Conservation (phyloP, 2,329 filamentous ascomycete species). For the Conoideocrella luteorostrata region DNA sequence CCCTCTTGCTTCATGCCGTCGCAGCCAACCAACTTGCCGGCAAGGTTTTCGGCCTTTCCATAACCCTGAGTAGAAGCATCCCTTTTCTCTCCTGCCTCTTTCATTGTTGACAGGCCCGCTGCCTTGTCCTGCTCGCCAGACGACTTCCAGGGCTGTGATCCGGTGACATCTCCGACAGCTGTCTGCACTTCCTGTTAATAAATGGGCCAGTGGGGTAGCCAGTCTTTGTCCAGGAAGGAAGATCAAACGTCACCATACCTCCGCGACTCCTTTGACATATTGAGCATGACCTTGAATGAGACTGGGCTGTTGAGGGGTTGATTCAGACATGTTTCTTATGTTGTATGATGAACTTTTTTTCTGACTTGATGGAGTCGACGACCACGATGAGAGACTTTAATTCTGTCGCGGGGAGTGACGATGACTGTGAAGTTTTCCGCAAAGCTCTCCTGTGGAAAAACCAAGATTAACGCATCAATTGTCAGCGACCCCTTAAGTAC, state of each 20-base stretch:
- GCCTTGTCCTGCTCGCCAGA: slow-evolving; percentile 60
- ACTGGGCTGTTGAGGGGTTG: slow-evolving; percentile 39
- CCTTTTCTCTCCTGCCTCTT: slow-evolving; percentile 49
- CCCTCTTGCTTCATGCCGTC: slow-evolving; percentile 65
- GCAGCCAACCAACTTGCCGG: slow-evolving; percentile 58
- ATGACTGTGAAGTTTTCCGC: no score
- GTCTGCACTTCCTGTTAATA: slow-evolving; percentile 31
- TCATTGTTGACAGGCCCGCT: slow-evolving; percentile 56
- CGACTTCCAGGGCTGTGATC: slow-evolving; percentile 55
- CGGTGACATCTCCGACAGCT: slow-evolving; percentile 54
- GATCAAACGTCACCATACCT: slow-evolving; percentile 38
- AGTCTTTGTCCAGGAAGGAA: background rate
- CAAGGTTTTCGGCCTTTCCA: slow-evolving; percentile 58
- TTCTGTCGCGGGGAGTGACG: no score
- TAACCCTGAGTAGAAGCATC: slow-evolving; percentile 47
- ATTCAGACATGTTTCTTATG: slow-evolving; percentile 5
- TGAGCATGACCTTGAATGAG: slow-evolving; percentile 59
- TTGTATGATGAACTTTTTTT: no score
- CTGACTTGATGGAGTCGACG: no score
- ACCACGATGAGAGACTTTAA: no score
- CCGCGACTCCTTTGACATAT: slow-evolving; percentile 62
- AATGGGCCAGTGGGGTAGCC: background rate
- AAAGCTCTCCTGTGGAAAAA: no score
- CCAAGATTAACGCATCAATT: no score
- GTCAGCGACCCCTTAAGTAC: slow-evolving; percentile 15